Evolutionary conservation across 345 rosid species (phyloP).

Genomic region (Linum tenue): DNA sequence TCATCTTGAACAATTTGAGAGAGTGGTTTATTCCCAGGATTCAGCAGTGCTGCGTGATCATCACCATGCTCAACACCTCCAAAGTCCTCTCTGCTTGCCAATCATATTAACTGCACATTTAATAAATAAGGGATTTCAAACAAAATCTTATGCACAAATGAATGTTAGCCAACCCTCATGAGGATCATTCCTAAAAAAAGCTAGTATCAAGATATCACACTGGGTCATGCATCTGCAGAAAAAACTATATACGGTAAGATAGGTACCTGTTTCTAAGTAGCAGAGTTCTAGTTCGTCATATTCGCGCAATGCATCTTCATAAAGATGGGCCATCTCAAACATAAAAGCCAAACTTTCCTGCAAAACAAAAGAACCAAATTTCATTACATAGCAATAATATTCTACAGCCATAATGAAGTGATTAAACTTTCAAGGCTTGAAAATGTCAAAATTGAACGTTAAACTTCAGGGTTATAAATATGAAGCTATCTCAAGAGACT

Average conservation of each 20-base stretch:
- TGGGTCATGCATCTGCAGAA: not conserved
- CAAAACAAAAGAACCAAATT: too few species aligned
- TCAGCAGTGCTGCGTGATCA: constrained; percentile 78
- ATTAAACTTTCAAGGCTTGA: too few species aligned
- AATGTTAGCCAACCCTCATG: not conserved
- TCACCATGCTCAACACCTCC: constrained; percentile 84
- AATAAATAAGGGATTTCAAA: not conserved
- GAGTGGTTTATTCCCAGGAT: constrained; percentile 62
- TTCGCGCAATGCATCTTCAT: constrained; percentile 93
- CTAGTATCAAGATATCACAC: not conserved
- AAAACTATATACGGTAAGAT: not conserved
- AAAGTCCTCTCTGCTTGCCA: constrained; percentile 75
- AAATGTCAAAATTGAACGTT: too few species aligned
- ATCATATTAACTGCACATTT: constrained; percentile 50
- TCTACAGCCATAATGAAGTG: too few species aligned
- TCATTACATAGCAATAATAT: too few species aligned
- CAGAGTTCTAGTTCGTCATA: constrained; percentile 94
- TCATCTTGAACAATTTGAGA: constrained; percentile 86
- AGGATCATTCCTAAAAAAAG: not conserved
- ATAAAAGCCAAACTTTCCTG: constrained; percentile 99
- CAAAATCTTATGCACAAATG: not conserved
- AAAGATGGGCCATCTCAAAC: constrained; percentile 94
- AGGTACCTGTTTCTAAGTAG: constrained; percentile 82
- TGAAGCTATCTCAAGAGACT: not conserved
- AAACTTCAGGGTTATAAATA: too few species aligned